A percentile compares a stretch with the other conserved stretches of the same genome.
These are phyloP conservation scores for Spergularia azorica DNA, from an alignment of 179 eudicot genomes.

Conservation along the genomic window DNA sequence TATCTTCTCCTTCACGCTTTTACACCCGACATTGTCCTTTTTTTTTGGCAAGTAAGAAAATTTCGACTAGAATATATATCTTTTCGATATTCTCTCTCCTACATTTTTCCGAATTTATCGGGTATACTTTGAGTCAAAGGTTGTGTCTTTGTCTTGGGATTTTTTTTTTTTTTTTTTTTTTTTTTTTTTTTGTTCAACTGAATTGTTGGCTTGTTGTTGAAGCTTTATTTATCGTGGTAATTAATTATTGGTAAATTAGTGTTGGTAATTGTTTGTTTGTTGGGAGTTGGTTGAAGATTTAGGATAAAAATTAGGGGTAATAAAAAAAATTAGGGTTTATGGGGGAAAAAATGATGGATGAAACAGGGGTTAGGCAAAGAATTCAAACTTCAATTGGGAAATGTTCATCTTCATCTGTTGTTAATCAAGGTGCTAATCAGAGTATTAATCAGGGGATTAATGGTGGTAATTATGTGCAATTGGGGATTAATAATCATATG, in stretches of 20 bases:
- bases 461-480: conserved; percentile 10
- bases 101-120: neutral
- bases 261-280: no score
- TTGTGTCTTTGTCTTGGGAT: neutral
- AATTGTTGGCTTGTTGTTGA: neutral
- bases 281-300: no score
- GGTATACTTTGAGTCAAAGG: neutral
- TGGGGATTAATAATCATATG: conserved; percentile 31
- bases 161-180: no score
- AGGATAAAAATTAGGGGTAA: neutral
- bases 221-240: no score
- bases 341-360: conserved; percentile 35
- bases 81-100: neutral
- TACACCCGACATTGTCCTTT: conserved; percentile 5
- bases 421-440: conserved; percentile 9
- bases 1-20: conserved; percentile 6
- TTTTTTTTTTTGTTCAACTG: neutral
- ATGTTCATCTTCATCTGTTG: conserved; percentile 34
- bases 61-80: neutral
- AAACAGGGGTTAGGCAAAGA: conserved; percentile 38
- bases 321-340: conserved; percentile 1
- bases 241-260: no score
- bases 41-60: neutral
- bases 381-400: conserved; percentile 34
- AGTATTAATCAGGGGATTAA: neutral